Conservation (phyloP, 2,329 filamentous ascomycete species). For the Trichoderma afroharzianum region DNA sequence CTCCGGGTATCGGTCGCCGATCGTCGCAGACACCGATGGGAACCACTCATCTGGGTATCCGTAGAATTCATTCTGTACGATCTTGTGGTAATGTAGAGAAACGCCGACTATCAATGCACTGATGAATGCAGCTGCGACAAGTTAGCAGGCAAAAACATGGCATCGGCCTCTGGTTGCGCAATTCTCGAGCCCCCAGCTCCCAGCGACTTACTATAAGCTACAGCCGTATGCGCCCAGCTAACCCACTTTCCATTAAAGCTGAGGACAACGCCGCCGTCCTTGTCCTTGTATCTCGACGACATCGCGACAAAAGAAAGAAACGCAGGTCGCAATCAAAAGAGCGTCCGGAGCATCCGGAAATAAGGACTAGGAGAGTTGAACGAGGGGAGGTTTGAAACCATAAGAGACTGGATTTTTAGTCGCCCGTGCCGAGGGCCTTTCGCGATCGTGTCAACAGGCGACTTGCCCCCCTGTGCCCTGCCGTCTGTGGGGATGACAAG, state of each 20-base stretch:
- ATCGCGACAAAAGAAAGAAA: conserved; percentile 27
- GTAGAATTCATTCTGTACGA: conserved; percentile 95
- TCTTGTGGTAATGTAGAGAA: conserved; percentile 88
- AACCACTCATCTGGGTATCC: conserved; percentile 96
- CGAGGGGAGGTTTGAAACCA: conserved; percentile 12
- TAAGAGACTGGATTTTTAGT: conserved; percentile 14
- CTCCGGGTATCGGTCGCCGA: conserved; percentile 95
- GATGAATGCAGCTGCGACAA: conserved; percentile 67
- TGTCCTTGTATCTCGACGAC: conserved; percentile 58
- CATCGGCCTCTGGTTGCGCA: conserved; percentile 21
- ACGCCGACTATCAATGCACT: conserved; percentile 80
- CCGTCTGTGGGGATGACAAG: conserved; percentile 14
- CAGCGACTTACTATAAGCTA: conserved; percentile 68
- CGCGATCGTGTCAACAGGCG: conserved; percentile 19
- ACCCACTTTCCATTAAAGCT: conserved; percentile 84
- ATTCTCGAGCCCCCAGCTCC: neutral
- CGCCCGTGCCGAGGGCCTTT: conserved; percentile 21
- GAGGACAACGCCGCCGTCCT: conserved; percentile 57
- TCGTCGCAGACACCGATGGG: conserved; percentile 91
- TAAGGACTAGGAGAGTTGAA: conserved; percentile 2
- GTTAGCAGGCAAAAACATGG: neutral
- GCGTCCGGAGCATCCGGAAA: conserved; percentile 33
- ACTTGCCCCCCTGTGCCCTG: conserved; percentile 15
- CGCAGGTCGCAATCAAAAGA: conserved; percentile 23
- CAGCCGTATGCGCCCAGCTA: conserved; percentile 77